Base-by-base conservation (phyloP, 352 stramenopile genomes). In the Pythium phragmiticola region DNA sequence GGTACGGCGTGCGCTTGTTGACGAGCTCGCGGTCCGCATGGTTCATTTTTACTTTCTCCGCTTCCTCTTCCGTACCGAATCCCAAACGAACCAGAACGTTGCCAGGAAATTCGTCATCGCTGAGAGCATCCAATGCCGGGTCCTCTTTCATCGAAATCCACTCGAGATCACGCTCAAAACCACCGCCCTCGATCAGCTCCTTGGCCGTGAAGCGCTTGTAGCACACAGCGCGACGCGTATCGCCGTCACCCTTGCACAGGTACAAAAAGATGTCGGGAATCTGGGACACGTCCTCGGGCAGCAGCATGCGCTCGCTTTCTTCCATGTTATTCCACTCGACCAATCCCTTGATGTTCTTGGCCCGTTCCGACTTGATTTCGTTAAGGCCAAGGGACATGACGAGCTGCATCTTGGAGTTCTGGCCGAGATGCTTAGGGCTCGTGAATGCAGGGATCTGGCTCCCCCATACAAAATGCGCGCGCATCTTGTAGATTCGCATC, bases 221-320 rank as follows among this genome's bases (percentile, higher is more conserved):
- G 46, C 82, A 95, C 26, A 97, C 71, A 0, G 73, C 70, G n/a
- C 78, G 80, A 2, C 82, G 70, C 8, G 70, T 80, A 30, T 86
- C 80, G 17, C 79, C 78, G 43, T 90, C 80, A 49, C 84, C 82
- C 48, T 76, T 77, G 68, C 82, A 90, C 33, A 97, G 59, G 56
- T 97, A 94, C 58, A 97, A 65, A 60, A 97, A 96, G 49, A 96
- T 78, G 46, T 97, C 88, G 3, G 89, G 89, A 11, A 97, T 83
- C 64, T 96, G 84, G 0, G 70, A 73, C 9, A 91, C 47, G 21
- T 92, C 78, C 60, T 90, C 78, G 4, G 80, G 78, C 1, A 95
- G 65, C 23, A 89, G 52, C 69, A 93, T 87, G 45, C 85, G 88
- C 42, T 93, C 84, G 33, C 75, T 90, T 60, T 95, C 77, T 41